Evolutionary conservation across 2,329 filamentous ascomycete genomes (phyloP).

Genomic region (Diplodia sapinea): DNA sequence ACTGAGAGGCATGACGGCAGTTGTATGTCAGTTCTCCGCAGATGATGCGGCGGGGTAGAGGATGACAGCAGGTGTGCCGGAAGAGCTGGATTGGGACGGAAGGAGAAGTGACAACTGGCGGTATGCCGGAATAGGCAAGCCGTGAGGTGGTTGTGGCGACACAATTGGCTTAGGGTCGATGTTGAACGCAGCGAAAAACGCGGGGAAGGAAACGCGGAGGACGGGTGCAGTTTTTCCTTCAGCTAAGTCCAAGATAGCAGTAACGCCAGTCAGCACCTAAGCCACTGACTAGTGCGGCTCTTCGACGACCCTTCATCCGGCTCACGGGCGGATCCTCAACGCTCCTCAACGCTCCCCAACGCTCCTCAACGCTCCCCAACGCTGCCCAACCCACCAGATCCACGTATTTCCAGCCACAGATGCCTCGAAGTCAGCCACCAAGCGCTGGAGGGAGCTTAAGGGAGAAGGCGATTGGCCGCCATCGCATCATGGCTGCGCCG

Average conservation of each 20-base stretch:
- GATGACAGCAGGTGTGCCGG: constrained; percentile 15
- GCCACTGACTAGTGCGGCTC: constrained; percentile 1
- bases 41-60: constrained; percentile 16
- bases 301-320: not conserved
- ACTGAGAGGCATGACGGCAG: not conserved
- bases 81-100: constrained; percentile 28
- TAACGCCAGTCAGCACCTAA: not conserved
- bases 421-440: not conserved
- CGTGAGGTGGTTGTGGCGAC: not conserved
- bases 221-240: not conserved
- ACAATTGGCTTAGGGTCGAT: constrained; percentile 11
- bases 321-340: not conserved
- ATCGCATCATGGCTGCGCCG: not conserved
- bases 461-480: not conserved
- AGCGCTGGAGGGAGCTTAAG: not conserved
- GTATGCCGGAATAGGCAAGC: constrained; percentile 28
- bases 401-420: not conserved
- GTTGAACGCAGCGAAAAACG: not conserved
- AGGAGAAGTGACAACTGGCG: constrained; percentile 12
- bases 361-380: too few relatives aligned
- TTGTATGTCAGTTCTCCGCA: constrained; percentile 17
- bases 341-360: too few relatives aligned
- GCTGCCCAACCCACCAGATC: not conserved
- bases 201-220: constrained; percentile 2
- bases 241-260: not conserved